Percentiles rank a stretch among this genome's conserved stretches.
Evolutionary conservation across 1,284 basidiomycete genomes (phyloP).

Genomic region (Calocybe gambosa): DNA sequence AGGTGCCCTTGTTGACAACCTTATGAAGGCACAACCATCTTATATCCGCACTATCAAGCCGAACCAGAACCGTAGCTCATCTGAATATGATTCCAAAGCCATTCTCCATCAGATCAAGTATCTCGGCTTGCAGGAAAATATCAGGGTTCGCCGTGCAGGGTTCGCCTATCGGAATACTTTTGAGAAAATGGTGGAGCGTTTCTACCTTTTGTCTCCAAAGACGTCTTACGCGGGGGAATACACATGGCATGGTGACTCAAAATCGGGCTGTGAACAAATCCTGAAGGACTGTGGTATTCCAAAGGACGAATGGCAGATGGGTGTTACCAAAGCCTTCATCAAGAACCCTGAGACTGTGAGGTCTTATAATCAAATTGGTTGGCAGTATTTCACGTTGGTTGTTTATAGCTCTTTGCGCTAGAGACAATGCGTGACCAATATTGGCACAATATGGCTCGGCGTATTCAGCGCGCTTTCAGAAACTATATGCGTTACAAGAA

Average conservation of each 20-base stretch:
- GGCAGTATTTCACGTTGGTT: neutral
- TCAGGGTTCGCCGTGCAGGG: conserved; percentile 92
- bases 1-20: conserved; percentile 90
- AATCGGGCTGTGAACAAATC: conserved; percentile 91
- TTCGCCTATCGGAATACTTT: conserved; percentile 98
- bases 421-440: conserved; percentile 99
- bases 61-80: conserved; percentile 91
- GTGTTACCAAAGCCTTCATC: conserved; percentile 97
- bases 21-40: conserved; percentile 94
- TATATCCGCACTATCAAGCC: conserved; percentile 99
- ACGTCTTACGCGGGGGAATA: conserved; percentile 99
- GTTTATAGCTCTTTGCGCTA: conserved; percentile 82
- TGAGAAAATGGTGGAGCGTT: conserved; percentile 97
- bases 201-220: conserved; percentile 91
- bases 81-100: conserved; percentile 92
- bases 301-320: conserved; percentile 99
- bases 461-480: conserved; percentile 95
- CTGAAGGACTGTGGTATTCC: conserved; percentile 93
- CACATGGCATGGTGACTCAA: conserved; percentile 89
- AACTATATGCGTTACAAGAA: conserved; percentile 95
- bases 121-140: conserved; percentile 97
- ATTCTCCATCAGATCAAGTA: conserved; percentile 99
- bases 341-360: conserved; percentile 97
- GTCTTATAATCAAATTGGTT: conserved; percentile 1
- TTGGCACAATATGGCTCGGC: conserved; percentile 99